Evolutionary conservation across 1,139 yeast genomes (phyloP), one percentile per base, ranked within the genome.

Genomic region (Diutina mesorugosa): DNA sequence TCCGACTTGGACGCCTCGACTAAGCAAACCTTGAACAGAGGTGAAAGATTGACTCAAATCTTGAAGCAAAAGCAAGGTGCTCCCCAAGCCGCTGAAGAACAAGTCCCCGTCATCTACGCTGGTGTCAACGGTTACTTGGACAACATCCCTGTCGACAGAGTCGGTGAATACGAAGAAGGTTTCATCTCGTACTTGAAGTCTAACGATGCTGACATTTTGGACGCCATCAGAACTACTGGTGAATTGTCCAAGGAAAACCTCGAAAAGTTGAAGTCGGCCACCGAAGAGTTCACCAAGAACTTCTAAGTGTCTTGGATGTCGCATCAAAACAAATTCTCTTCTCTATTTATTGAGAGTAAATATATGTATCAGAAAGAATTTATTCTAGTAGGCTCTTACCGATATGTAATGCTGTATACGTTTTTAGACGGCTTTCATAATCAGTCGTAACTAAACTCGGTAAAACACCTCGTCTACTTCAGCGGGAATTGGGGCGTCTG

Each of bases 111-210:
- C 73, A 91, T 95, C 74, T 95, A 77, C 83, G 99, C 99, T 66
- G 99, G 97, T 89, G 99, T 95, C 72, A 91, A 93, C 85, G 99
- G 99, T 85, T 90, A 73, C 91, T 87, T 95, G 73, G 99, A 95
- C 76, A 72, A 78, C 67, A 73, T 95, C 69, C 88, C 96, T 65
- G 80, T 93, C 67, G 84, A 85, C 72, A 88, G 90, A 77, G 84
- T 95, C 70, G 90, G 81, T 74, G 90, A 88, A 76, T 95, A 88
- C 72, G 99, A 95, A 85, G 78, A 83, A 70, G 85, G 91, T 70
- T 93, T 91, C 93, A 79, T 88, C 73, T 81, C 96, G 67, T 82
- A 84, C 81, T 85, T 93, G 78, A 87, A 90, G 82, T 76, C 98
- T 65, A 90, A 89, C 80, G 95, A 90, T 78, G 69, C 86, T 66